Evolutionary conservation across 257 asterid genomes (phyloP), one percentile per base, ranked within the genome.

Genomic region (Nicotiana paniculata): DNA sequence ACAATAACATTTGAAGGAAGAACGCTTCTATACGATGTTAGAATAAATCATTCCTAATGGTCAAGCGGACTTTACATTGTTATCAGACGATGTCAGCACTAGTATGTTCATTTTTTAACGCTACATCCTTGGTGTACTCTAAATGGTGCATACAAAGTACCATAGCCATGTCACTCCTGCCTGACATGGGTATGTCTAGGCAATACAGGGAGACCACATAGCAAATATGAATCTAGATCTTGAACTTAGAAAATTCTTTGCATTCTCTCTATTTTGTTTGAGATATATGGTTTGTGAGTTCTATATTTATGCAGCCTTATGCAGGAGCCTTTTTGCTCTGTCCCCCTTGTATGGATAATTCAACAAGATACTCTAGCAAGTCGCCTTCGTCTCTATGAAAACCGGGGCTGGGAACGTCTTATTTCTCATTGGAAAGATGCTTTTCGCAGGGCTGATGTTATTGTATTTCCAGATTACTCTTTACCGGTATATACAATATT

Each of bases 291-390:
- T 90, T 85, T 90, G 91, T 92, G 93, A 91, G 88, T 91, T 92
- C 90, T 93, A 94, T 89, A 91, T 90, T 86, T 92, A 82, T 93
- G 97, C 99, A 96, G 99, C 97, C 98, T 96, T 88, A 94, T 96
- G 99, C 99, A 93, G 98, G 98, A 96, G 97, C 99, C 99, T 55
- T 96, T 96, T 85, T 90, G 98, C 98, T 96, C 97, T 87, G 94
- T 96, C 86, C 97, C 98, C 54, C 92, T 96, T 46, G 85, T 96
- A 88, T 96, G 98, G 99, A 92, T 94, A 80, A 88, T 96, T 89
- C 97, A 96, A 87, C 97, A 93, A 86, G 98, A 94, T 87, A 89
- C 91, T 21, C 98, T 96, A 61, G 97, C 97, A 83, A 88, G 77
- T 81, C 98, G 97, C 86, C 89, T 96, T 82, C 93, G 77, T 81